Evolutionary conservation across 2,329 filamentous ascomycete species (phyloP).

Genomic region (Emydomyces testavorans): DNA sequence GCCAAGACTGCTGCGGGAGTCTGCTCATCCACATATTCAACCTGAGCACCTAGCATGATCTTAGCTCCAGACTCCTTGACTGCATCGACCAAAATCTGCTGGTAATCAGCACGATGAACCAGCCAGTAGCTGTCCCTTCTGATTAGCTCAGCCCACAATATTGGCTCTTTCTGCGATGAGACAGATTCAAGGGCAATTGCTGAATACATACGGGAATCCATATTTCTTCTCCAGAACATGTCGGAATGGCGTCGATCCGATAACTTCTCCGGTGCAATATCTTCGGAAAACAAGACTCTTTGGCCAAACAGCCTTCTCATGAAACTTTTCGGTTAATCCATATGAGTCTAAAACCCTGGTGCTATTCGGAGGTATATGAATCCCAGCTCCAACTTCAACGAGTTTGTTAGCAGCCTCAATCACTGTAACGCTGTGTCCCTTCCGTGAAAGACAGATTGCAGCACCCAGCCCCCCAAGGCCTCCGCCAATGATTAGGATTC

Average conservation of each 20-base stretch:
- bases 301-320: slow-evolving; percentile 19
- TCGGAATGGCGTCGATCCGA: slow-evolving; percentile 27
- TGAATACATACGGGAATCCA: slow-evolving; percentile 10
- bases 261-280: slow-evolving; percentile 23
- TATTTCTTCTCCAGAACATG: slow-evolving; percentile 22
- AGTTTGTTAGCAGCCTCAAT: slow-evolving; percentile 15
- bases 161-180: neutral
- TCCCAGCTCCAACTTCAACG: slow-evolving; percentile 19
- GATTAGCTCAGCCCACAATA: slow-evolving; percentile 4
- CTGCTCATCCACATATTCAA: slow-evolving; percentile 17
- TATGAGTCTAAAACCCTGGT: slow-evolving; percentile 15
- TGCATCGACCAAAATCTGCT: slow-evolving; percentile 21
- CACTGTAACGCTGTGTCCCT: slow-evolving; percentile 20
- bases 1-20: slow-evolving; percentile 24
- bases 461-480: slow-evolving; percentile 21
- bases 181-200: neutral
- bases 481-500: slow-evolving; percentile 21
- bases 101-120: slow-evolving; percentile 27
- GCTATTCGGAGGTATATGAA: slow-evolving; percentile 21
- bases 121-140: slow-evolving; percentile 19
- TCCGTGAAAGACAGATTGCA: slow-evolving; percentile 18
- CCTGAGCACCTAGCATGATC: slow-evolving; percentile 21
- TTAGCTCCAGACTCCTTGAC: slow-evolving; percentile 30
- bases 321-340: slow-evolving; percentile 8
- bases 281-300: slow-evolving; percentile 25